These are phyloP conservation scores for Pyrrhoderma noxium DNA, from an alignment of 1,284 basidiomycete genomes.

Conservation along the genomic window DNA sequence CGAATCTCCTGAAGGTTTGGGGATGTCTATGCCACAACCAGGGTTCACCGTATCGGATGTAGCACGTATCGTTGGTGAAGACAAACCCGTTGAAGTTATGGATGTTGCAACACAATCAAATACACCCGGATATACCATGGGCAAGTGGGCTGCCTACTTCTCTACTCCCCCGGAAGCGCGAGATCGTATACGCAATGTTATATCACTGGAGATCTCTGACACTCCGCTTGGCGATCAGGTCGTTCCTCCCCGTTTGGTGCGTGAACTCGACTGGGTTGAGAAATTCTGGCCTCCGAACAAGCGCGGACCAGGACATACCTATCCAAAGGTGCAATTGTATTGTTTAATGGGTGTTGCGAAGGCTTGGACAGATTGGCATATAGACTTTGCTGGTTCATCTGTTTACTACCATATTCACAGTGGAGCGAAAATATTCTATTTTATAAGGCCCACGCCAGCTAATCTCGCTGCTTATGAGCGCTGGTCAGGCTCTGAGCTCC, in stretches of 20 bases:
- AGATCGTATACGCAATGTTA: conserved; percentile 87
- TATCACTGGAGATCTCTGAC: conserved; percentile 80
- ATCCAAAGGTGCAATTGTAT: conserved; percentile 94
- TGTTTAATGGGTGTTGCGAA: conserved; percentile 85
- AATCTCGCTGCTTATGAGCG: conserved; percentile 87
- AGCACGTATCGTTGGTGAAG: conserved; percentile 70
- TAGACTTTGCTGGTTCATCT: conserved; percentile 93
- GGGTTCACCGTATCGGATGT: conserved; percentile 74
- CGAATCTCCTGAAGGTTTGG: conserved; percentile 67
- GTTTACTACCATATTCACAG: conserved; percentile 89
- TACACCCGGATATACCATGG: conserved; percentile 79
- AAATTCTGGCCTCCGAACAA: conserved; percentile 82
- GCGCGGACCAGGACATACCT: conserved; percentile 66
- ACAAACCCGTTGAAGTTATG: conserved; percentile 81
- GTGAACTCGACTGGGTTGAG: conserved; percentile 95
- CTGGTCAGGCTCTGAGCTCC: conserved; percentile 87
- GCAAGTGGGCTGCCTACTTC: conserved; percentile 88
- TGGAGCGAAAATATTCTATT: conserved; percentile 89
- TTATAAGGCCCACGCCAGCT: conserved; percentile 82
- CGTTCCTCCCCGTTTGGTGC: conserved; percentile 76
- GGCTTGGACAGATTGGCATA: conserved; percentile 97
- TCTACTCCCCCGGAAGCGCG: conserved; percentile 52
- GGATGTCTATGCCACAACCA: conserved; percentile 75
- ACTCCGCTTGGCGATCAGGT: conserved; percentile 72
- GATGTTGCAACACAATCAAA: conserved; percentile 82